Base-by-base conservation (phyloP, 2,329 filamentous ascomycete species). In the Penicillium sumatraense region DNA sequence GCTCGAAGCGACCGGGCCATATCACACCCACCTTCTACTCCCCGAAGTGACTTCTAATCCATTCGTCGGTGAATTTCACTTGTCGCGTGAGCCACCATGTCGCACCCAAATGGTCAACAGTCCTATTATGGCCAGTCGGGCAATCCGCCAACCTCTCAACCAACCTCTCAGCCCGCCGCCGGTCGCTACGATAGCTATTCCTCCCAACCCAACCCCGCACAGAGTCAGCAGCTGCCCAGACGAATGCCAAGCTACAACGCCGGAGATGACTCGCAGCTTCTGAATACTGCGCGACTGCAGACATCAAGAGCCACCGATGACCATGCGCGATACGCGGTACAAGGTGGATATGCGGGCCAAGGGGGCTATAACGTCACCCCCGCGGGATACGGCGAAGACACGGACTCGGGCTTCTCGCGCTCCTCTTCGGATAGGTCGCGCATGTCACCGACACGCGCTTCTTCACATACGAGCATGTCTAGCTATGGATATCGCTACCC, bases 171-270 rank as follows among this genome's bases (percentile, higher is more conserved):
- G 56, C 61, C 65, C 16, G 53, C 62, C 49, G 63, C 67, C 45
- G 51, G 63, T 56, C 71, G 68, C 52, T 77, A 80, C 73, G 71
- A 76, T 66, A 59, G 69, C 66, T 72, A 77, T 60, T 58, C 72
- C 66, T 60, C 75, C 38, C 78, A 76, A 54, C 72, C 75, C 60
- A 68, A 53, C 36, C 52, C 74, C 47, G 75, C 74, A 55, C 75
- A 76, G 54, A 73, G 68, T 51, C 72, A 75, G 47, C 71, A 72
- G 55, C 66, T 74, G 41, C 71, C 79, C 59, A 76, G 76, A 56
- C 81, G 89, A 62, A 83, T 85, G 61, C 83, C 85, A 46, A 93
- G 89, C 78, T 92, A 90, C 78, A 87, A 91, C 72, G 85, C 82
- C 62, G 89, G 88, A 61, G 90, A 95, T 72, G 89, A 93, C 71